Evolutionary conservation across 1,139 yeast species (phyloP), one percentile per base, ranked within the genome.

Genomic region (Hyphopichia pseudoburtonii): DNA sequence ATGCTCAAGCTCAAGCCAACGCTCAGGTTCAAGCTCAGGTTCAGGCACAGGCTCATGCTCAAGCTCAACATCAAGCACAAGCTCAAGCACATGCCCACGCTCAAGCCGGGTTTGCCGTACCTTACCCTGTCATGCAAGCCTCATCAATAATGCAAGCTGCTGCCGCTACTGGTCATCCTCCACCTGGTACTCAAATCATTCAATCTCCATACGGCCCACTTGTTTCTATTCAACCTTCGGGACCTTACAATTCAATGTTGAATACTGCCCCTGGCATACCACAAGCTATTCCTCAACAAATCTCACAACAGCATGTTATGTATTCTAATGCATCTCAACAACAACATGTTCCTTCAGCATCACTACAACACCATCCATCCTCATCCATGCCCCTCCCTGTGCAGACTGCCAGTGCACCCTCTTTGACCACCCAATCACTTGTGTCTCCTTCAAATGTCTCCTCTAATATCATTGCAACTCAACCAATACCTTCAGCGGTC

Each of bases 201-300:
- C 69, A 62, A 35, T 56, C 66, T 5, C 67, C 67, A 6, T 66
- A 62, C 43, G 70, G 69, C 1, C 66, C 69, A 7, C 41, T 67
- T 30, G 67, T 68, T 2, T 60, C 63, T 25, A 45, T 66, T 17
- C 70, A 64, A 41, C 66, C 70, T 2, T 14, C 26, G 3, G 23
- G 23, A 7, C 23, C 31, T 17, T 12, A 26, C 12, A n/a, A n/a
- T n/a, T n/a, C n/a, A n/a, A n/a, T n/a, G n/a, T n/a, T n/a, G n/a
- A n/a, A n/a, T n/a, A n/a, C n/a, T n/a, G n/a, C n/a, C n/a, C n/a
- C n/a, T n/a, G n/a, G n/a, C n/a, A n/a, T n/a, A n/a, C n/a, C n/a
- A n/a, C n/a, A n/a, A n/a, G n/a, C n/a, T n/a, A n/a, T n/a, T n/a
- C 16, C 28, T 28, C 30, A 28, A 17, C 17, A 5, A 8, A 8